phyloP scores from a whole-genome alignment of 768 basidiomycete genomes.

The Trametes sanguinea region DNA sequence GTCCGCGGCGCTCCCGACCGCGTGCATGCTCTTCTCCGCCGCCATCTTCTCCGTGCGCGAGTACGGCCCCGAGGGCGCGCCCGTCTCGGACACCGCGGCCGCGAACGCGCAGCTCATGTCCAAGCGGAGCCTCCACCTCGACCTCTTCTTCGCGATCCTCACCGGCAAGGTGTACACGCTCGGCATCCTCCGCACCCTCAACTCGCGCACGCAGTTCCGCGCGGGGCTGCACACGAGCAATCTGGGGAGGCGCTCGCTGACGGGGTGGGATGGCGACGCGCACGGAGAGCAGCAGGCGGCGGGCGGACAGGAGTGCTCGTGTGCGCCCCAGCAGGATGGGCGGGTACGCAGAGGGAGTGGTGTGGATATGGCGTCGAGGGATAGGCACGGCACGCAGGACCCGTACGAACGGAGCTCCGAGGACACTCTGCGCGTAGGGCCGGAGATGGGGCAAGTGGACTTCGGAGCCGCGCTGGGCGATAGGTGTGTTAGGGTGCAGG shows the following conservation, averaged over 20 bases:
- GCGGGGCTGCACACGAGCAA: conserved; percentile 41
- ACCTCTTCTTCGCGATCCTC: conserved; percentile 48
- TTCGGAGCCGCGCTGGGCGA: neutral
- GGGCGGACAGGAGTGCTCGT: neutral
- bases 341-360: too few species aligned
- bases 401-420: neutral
- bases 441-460: neutral
- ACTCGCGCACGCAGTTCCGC: conserved; percentile 33
- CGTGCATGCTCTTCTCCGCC: conserved; percentile 36
- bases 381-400: neutral
- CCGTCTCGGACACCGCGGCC: neutral
- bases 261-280: conserved; percentile 32
- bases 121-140: conserved; percentile 14
- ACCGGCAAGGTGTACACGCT: conserved; percentile 50
- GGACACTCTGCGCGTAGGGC: neutral
- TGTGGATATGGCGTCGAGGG: too few species aligned
- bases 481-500: neutral
- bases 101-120: neutral
- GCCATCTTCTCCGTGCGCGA: conserved; percentile 28
- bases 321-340: too few species aligned
- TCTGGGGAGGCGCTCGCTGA: conserved; percentile 45
- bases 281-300: neutral
- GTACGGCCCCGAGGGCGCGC: neutral
- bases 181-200: conserved; percentile 33
- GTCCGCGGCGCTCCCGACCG: conserved; percentile 38